These are phyloP conservation scores for Fonsecaea monophora DNA, from an alignment of 2,329 filamentous ascomycete genomes.

Conservation along the genomic window DNA sequence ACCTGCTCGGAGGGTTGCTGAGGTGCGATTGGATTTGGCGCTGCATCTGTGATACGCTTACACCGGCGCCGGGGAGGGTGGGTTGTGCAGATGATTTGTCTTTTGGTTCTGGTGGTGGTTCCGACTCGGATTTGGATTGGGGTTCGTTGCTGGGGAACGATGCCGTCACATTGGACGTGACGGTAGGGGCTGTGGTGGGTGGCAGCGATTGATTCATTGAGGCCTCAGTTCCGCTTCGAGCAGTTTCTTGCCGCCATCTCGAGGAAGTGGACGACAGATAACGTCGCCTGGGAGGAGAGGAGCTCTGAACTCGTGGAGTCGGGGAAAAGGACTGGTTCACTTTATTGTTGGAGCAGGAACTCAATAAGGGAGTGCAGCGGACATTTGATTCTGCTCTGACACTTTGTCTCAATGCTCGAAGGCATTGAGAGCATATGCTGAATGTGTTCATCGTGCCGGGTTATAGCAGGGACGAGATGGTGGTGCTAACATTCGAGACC, in stretches of 20 bases:
- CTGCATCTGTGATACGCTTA: slow-evolving; percentile 32
- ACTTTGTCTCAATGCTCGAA: slow-evolving; percentile 33
- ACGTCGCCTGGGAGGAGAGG: slow-evolving; percentile 8
- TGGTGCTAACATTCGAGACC: not conserved
- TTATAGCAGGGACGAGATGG: not conserved
- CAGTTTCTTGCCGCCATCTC: slow-evolving; percentile 17
- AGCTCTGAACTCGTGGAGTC: slow-evolving; percentile 4
- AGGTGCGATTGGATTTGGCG: slow-evolving; percentile 27
- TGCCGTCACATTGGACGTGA: slow-evolving; percentile 19
- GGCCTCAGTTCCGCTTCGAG: slow-evolving; percentile 9
- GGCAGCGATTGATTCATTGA: slow-evolving; percentile 10
- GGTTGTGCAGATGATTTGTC: slow-evolving; percentile 22
- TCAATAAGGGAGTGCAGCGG: not conserved
- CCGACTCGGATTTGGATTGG: slow-evolving; percentile 15
- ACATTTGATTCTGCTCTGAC: slow-evolving; percentile 23
- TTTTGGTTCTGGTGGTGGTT: slow-evolving; percentile 15
- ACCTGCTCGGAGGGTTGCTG: slow-evolving; percentile 15
- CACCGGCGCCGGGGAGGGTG: not conserved
- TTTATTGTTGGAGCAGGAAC: not conserved
- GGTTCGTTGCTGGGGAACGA: slow-evolving; percentile 20
- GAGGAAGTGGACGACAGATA: slow-evolving; percentile 15
- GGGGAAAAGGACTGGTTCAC: slow-evolving; percentile 14
- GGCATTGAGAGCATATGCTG: slow-evolving; percentile 36
- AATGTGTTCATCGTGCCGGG: slow-evolving; percentile 26
- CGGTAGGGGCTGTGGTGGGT: slow-evolving; percentile 24